Evolutionary conservation across 192 early-diverging fungal species (phyloP).

Genomic region (Backusella sp.): DNA sequence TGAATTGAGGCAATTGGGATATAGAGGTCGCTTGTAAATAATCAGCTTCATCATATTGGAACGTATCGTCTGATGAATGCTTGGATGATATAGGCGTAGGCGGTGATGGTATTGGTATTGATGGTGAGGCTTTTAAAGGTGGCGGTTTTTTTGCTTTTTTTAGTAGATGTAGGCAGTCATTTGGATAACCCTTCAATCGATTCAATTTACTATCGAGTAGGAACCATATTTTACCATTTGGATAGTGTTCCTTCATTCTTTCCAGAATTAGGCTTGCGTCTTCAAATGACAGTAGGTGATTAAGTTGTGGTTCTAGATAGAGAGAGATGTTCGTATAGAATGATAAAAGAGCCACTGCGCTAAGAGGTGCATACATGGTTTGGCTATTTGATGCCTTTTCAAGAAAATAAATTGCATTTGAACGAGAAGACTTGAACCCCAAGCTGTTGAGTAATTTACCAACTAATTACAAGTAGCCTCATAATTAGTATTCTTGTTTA

Average conservation of each 20-base stretch:
- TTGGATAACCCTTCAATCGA: slow-evolving; percentile 19
- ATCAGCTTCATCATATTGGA: background rate
- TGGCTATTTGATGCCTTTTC: slow-evolving; percentile 16
- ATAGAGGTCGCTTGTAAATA: slow-evolving; percentile 10
- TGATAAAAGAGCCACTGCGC: slow-evolving; percentile 21
- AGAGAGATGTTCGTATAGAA: slow-evolving; percentile 33
- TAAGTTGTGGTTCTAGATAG: slow-evolving; percentile 23
- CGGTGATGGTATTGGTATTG: background rate
- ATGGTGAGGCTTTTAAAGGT: background rate
- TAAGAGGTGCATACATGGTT: slow-evolving; percentile 25
- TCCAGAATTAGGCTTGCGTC: slow-evolving; percentile 22
- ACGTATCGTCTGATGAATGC: background rate
- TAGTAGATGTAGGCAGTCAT: slow-evolving; percentile 16
- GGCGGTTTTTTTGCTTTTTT: slow-evolving; percentile 3
- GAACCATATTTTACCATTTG: slow-evolving; percentile 26
- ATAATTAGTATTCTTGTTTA: background rate
- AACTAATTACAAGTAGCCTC: slow-evolving; percentile 4
- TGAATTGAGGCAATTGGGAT: slow-evolving; percentile 24
- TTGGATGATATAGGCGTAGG: background rate
- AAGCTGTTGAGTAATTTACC: slow-evolving; percentile 28
- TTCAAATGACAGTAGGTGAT: slow-evolving; percentile 14
- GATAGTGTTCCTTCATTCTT: slow-evolving; percentile 20
- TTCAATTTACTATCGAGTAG: slow-evolving; percentile 29
- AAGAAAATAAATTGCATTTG: slow-evolving; percentile 25
- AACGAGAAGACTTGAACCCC: slow-evolving; percentile 31